Conservation (phyloP, 495 filamentous ascomycete species). For the Parachaetomium inaequale region DNA sequence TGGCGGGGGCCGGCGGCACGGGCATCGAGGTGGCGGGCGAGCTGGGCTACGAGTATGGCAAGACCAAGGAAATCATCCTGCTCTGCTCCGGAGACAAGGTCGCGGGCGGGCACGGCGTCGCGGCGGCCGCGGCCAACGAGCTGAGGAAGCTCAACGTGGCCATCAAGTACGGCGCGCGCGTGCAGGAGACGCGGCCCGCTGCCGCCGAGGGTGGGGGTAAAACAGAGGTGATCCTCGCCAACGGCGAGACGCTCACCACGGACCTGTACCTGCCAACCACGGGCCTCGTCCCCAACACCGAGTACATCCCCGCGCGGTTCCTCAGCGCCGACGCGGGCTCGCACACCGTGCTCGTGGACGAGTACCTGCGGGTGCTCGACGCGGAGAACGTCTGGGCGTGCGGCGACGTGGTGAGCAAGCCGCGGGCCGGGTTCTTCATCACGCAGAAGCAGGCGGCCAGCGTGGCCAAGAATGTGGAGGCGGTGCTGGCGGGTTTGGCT, state of each 20-base stretch:
- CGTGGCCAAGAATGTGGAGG: conserved; percentile 45
- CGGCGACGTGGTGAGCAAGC: conserved; percentile 50
- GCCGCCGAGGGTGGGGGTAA: conserved; percentile 29
- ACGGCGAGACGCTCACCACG: conserved; percentile 42
- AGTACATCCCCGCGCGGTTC: conserved; percentile 50
- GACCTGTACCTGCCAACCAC: conserved; percentile 64
- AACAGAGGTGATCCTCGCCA: conserved; percentile 37
- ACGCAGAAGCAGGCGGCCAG: conserved; percentile 48
- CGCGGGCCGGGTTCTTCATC: conserved; percentile 43
- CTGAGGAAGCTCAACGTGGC: conserved; percentile 52
- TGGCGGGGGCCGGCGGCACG: conserved; percentile 44
- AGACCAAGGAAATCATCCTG: conserved; percentile 48
- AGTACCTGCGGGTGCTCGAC: conserved; percentile 49
- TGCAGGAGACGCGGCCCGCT: conserved; percentile 23
- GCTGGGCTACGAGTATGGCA: conserved; percentile 45
- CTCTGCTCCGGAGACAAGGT: conserved; percentile 43
- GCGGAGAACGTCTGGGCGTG: conserved; percentile 49
- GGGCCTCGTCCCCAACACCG: conserved; percentile 58
- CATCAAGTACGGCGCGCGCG: conserved; percentile 39
- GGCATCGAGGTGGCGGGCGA: conserved; percentile 45
- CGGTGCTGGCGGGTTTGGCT: conserved; percentile 33
- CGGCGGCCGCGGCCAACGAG: conserved; percentile 34
- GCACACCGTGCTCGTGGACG: conserved; percentile 55
- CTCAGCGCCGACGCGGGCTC: conserved; percentile 36
- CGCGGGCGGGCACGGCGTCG: conserved; percentile 38